These are phyloP conservation scores for Ganoderma sinense DNA, from an alignment of 1,284 basidiomycete genomes.

Conservation along the genomic window DNA sequence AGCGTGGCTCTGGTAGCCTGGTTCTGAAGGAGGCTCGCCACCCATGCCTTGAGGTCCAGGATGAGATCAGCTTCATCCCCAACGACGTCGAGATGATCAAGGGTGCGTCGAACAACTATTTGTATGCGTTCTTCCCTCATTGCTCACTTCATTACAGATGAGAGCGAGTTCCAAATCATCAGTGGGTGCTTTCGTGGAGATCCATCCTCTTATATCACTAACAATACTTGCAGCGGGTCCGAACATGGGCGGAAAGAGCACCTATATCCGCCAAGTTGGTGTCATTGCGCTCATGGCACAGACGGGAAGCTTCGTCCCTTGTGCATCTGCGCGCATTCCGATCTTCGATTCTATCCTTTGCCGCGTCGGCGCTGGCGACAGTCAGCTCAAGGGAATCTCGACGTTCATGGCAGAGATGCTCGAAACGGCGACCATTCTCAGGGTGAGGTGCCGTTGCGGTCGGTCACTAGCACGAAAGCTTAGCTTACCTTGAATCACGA, in stretches of 20 bases:
- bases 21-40: constrained; percentile 88
- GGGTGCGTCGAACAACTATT: constrained; percentile 47
- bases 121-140: constrained; percentile 19
- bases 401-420: constrained; percentile 99
- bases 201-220: constrained; percentile 13
- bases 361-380: constrained; percentile 97
- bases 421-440: constrained; percentile 95
- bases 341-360: constrained; percentile 98
- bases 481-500: background rate
- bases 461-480: background rate
- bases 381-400: constrained; percentile 96
- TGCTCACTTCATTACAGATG: constrained; percentile 46
- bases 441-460: constrained; percentile 55
- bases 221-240: constrained; percentile 73
- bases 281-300: constrained; percentile 97
- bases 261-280: constrained; percentile 92
- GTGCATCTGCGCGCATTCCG: constrained; percentile 84
- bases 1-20: constrained; percentile 80
- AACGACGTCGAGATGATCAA: constrained; percentile 94
- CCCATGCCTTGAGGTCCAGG: constrained; percentile 96
- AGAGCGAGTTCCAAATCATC: constrained; percentile 90
- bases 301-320: constrained; percentile 95
- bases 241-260: constrained; percentile 97
- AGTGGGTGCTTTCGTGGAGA: constrained; percentile 52
- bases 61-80: constrained; percentile 94